Base-by-base conservation (phyloP, 306 rosid genomes). In the Quercus mongolica region DNA sequence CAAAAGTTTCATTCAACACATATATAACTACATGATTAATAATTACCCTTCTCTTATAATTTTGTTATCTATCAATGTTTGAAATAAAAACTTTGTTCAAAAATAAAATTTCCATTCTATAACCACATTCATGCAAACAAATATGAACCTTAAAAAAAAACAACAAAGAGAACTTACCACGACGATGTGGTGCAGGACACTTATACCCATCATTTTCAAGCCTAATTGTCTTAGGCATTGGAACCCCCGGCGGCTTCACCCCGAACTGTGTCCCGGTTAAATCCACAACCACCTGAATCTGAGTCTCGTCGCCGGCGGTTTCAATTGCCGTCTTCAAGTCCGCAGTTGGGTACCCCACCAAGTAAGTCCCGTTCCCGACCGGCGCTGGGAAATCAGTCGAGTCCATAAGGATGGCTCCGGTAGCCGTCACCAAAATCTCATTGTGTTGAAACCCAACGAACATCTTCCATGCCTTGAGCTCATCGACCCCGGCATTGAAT, bases 161-260 rank as follows among this genome's bases (percentile, higher is more conserved):
- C 5, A 49, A 30, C 13, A 26, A 19, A 67, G 0, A 19, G 18
- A 31, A 41, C 76, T 38, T 74, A 93, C 99, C 96, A 30, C 20
- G 67, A 19, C 20, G 69, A 55, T 26, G 56, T 23, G 99, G 58
- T 3, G 73, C 75, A 0, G 97, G 99, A 84, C 99, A 95, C 74
- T 87, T 89, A 59, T 63, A 93, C 3, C 99, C 99, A 61, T 93
- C 97, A 28, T 93, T 93, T 19, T 38, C 83, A 0, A 95, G 94
- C 41, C 49, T 76, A 18, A 95, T 87, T 12, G 92, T 83, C 85
- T 87, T 95, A 2, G 99, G 99, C 99, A 95, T 83, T 0, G 99
- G 99, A 1, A 65, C 75, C 0, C 83, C 77, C 0, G 26, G 73
- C 0, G 74, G 54, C 21, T 81, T 87, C 20, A 88, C 75, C 4